These are phyloP conservation scores for Maudiozyma saulgeensis DNA, from an alignment of 805 yeast genomes.

Conservation along the genomic window DNA sequence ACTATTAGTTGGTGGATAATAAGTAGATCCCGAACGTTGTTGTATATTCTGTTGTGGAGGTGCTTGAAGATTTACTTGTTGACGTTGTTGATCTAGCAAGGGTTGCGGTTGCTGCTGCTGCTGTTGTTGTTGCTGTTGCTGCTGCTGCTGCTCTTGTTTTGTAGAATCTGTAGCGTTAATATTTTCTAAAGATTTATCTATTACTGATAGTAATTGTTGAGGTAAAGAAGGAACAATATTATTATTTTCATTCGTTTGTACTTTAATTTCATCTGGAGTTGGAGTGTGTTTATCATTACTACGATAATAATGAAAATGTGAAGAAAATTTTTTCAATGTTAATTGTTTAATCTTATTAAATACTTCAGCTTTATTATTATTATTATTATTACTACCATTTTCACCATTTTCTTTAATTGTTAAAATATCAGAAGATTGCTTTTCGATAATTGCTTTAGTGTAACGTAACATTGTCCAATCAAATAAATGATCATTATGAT, in stretches of 20 bases:
- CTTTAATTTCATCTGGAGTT: conserved; percentile 26
- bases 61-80: conserved; percentile 2
- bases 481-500: conserved; percentile 87
- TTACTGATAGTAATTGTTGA: conserved; percentile 19
- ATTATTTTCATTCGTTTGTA: conserved; percentile 21
- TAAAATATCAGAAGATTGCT: conserved; percentile 14
- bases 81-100: conserved; percentile 1
- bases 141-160: conserved; percentile 7
- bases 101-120: conserved; percentile 2
- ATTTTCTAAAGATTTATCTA: conserved; percentile 24
- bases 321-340: conserved; percentile 28
- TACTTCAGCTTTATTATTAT: conserved; percentile 16
- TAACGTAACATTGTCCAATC: conserved; percentile 78
- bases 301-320: conserved; percentile 29
- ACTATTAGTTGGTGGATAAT: conserved; percentile 1
- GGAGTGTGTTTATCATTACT: conserved; percentile 25
- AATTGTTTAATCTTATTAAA: conserved; percentile 26
- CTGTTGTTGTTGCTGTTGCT: conserved; percentile 2
- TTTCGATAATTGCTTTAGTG: conserved; percentile 30
- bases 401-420: conserved; percentile 2
- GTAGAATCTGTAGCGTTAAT: conserved; percentile 13
- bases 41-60: neutral
- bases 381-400: conserved; percentile 4
- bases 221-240: conserved; percentile 22
- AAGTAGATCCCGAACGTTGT: conserved; percentile 1